phyloP scores from a whole-genome alignment of 2,329 filamentous ascomycete species.

The Colletotrichum cordylinicola region DNA sequence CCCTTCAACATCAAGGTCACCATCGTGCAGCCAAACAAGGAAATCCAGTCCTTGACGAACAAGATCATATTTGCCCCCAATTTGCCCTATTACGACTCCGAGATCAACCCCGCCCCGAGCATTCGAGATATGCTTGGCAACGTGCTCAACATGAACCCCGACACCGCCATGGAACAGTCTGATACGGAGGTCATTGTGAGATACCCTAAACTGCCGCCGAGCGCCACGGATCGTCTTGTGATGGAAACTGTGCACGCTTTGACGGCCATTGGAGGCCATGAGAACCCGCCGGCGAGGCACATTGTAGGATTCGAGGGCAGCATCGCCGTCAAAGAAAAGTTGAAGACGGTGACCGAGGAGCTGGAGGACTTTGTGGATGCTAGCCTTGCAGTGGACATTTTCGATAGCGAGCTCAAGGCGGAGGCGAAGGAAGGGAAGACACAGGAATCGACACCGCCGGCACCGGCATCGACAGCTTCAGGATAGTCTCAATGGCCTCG shows the following conservation, averaged over 20 bases:
- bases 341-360: conserved; percentile 96
- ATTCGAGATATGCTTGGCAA: conserved; percentile 83
- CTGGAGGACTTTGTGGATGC: conserved; percentile 95
- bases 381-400: conserved; percentile 83
- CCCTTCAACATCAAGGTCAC: conserved; percentile 98
- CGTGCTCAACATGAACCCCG: conserved; percentile 78
- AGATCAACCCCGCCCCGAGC: conserved; percentile 77
- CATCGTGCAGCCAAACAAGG: conserved; percentile 93
- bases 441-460: conserved; percentile 28
- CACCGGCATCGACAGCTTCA: conserved; percentile 14
- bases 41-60: conserved; percentile 87
- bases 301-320: conserved; percentile 93
- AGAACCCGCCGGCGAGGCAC: conserved; percentile 92
- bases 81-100: conserved; percentile 68
- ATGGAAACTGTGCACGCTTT: conserved; percentile 91
- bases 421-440: conserved; percentile 52
- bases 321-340: conserved; percentile 88
- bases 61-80: conserved; percentile 84
- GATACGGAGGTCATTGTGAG: conserved; percentile 60
- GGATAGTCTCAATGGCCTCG: not conserved
- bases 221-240: conserved; percentile 76
- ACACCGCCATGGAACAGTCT: conserved; percentile 54
- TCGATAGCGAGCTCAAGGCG: conserved; percentile 59
- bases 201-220: conserved; percentile 75
- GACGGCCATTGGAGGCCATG: conserved; percentile 90